phyloP scores from a whole-genome alignment of 2,329 filamentous ascomycete genomes.

The Venturiaceae sp. region DNA sequence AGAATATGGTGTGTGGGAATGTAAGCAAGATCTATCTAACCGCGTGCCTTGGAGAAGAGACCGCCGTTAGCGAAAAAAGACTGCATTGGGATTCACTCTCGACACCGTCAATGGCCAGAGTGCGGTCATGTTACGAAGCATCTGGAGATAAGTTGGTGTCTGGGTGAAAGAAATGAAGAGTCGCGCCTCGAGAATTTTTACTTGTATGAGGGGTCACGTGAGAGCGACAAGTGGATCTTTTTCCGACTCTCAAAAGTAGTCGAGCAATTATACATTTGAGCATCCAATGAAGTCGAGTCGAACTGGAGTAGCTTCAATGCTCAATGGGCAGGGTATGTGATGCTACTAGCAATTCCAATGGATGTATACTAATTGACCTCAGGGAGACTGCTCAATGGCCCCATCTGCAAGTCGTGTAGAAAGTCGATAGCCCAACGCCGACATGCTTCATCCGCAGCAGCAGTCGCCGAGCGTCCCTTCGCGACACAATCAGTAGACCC shows the following conservation, averaged over 20 bases:
- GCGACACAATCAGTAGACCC: neutral
- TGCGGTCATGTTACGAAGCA: slow-evolving; percentile 56
- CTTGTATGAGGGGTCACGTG: too few relatives aligned
- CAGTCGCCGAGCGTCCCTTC: slow-evolving; percentile 18
- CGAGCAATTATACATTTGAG: neutral
- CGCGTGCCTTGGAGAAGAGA: slow-evolving; percentile 72
- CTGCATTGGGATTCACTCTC: slow-evolving; percentile 61
- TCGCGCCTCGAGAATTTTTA: neutral
- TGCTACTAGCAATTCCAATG: neutral
- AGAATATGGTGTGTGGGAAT: slow-evolving; percentile 29
- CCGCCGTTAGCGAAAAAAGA: slow-evolving; percentile 97
- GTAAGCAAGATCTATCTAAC: slow-evolving; percentile 97
- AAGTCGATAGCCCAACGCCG: slow-evolving; percentile 25
- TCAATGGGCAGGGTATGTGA: neutral
- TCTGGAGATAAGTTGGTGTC: slow-evolving; percentile 79
- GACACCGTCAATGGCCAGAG: slow-evolving; percentile 88
- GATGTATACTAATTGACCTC: neutral
- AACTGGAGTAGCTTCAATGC: neutral
- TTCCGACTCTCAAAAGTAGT: neutral
- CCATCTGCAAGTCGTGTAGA: slow-evolving; percentile 36
- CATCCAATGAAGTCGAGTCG: neutral
- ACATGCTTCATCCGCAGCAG: slow-evolving; percentile 26
- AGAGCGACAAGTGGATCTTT: neutral
- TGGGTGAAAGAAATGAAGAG: neutral
- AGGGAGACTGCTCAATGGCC: slow-evolving; percentile 13